Evolutionary conservation across 176 grass and related monocot genomes (phyloP).

Genomic region (Canna indica): DNA sequence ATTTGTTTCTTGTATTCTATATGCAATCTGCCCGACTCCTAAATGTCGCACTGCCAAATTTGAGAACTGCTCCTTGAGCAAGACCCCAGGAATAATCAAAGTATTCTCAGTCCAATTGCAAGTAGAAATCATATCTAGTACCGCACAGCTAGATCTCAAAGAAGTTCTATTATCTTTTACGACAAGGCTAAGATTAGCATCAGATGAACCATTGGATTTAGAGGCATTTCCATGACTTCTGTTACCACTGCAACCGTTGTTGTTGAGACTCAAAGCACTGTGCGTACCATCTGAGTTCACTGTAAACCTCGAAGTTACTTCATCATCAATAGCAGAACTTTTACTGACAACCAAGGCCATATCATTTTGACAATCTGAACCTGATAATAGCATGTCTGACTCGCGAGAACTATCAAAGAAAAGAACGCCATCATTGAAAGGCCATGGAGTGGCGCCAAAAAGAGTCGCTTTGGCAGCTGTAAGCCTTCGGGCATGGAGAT

Average conservation of each 20-base stretch:
- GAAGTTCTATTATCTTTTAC: slow-evolving; percentile 19
- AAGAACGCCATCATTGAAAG: slow-evolving; percentile 86
- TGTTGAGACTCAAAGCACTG: not conserved
- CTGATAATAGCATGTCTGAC: slow-evolving; percentile 34
- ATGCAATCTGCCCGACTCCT: slow-evolving; percentile 69
- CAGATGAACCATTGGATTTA: not conserved
- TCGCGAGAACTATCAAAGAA: slow-evolving; percentile 62
- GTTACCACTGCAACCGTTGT: not conserved
- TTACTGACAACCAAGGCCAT: slow-evolving; percentile 38
- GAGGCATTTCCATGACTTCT: not conserved
- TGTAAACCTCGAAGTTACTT: slow-evolving; percentile 40
- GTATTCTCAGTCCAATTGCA: slow-evolving; percentile 13
- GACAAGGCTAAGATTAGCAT: not conserved
- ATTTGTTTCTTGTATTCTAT: slow-evolving; percentile 47
- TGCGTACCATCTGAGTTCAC: slow-evolving; percentile 30
- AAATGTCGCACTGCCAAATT: slow-evolving; percentile 52
- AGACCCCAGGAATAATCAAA: slow-evolving; percentile 65
- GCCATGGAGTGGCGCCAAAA: slow-evolving; percentile 84
- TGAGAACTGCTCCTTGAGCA: slow-evolving; percentile 55
- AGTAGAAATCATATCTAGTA: slow-evolving; percentile 15
- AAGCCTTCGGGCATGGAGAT: slow-evolving; percentile 53
- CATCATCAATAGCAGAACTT: slow-evolving; percentile 20
- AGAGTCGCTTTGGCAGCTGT: slow-evolving; percentile 82
- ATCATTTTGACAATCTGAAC: slow-evolving; percentile 31
- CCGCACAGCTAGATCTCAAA: slow-evolving; percentile 7